Evolutionary conservation across 2,329 filamentous ascomycete species (phyloP).

Genomic region (Alternaria metachromatica): DNA sequence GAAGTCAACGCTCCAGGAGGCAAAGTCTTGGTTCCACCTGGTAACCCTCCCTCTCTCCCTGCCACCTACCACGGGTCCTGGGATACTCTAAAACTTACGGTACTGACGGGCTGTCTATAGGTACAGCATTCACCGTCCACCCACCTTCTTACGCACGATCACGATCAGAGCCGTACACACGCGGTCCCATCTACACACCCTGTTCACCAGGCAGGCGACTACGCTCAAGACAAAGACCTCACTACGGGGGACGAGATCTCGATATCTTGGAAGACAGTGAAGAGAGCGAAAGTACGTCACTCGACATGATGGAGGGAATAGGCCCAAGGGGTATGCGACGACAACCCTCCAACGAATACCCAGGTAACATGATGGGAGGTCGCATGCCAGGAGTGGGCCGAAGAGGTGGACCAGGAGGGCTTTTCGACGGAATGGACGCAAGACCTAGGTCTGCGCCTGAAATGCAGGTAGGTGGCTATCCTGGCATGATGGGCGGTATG

Average conservation of each 20-base stretch:
- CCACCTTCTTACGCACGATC: neutral
- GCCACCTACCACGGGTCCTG: neutral
- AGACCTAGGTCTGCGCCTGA: conserved; percentile 10
- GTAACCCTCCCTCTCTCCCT: neutral
- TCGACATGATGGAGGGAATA: neutral
- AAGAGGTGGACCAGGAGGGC: neutral
- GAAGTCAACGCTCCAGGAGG: conserved; percentile 26
- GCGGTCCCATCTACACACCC: conserved; percentile 1
- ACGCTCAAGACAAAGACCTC: neutral
- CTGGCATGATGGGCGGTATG: neutral
- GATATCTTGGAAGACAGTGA: conserved; percentile 6
- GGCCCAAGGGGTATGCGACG: neutral
- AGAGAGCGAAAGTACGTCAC: conserved; percentile 3
- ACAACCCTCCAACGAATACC: neutral
- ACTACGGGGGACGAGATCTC: neutral
- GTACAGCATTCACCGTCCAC: conserved; percentile 11
- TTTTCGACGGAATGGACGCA: neutral
- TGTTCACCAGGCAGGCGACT: neutral
- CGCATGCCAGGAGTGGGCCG: neutral
- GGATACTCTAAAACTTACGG: neutral
- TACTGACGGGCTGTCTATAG: neutral
- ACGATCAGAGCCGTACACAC: neutral
- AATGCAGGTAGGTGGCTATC: neutral
- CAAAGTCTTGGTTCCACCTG: conserved; percentile 29
- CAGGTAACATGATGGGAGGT: neutral